Conservation (phyloP, 805 yeast species). For the Wickerhamomyces alni region DNA sequence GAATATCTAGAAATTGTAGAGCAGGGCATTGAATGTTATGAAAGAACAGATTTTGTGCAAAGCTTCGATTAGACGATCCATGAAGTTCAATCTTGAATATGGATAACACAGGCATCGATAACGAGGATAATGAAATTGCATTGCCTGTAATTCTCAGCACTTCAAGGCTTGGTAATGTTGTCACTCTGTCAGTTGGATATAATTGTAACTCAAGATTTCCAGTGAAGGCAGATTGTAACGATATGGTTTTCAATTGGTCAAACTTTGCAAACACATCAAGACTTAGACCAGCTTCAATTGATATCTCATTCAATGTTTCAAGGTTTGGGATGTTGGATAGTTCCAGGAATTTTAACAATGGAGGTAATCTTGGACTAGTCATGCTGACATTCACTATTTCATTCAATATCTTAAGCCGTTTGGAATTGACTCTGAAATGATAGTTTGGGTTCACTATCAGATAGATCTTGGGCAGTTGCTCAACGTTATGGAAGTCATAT, state of each 20-base stretch:
- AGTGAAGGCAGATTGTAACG: constrained; percentile 17
- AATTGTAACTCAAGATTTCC: constrained; percentile 7
- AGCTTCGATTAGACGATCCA: constrained; percentile 15
- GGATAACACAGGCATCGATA: constrained; percentile 9
- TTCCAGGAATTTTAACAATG: constrained; percentile 15
- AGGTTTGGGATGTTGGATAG: constrained; percentile 16
- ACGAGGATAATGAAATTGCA: constrained; percentile 9
- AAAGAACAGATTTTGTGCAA: constrained; percentile 10
- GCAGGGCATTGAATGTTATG: constrained; percentile 5
- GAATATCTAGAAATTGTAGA: not conserved
- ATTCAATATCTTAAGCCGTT: constrained; percentile 6
- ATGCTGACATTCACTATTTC: constrained; percentile 17
- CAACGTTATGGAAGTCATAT: constrained; percentile 11
- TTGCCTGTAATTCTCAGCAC: constrained; percentile 16
- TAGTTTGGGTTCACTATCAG: constrained; percentile 9
- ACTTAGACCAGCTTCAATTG: constrained; percentile 17
- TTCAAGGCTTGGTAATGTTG: constrained; percentile 5
- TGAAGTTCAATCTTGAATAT: constrained; percentile 9
- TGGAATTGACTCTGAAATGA: constrained; percentile 15
- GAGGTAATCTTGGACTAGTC: constrained; percentile 16
- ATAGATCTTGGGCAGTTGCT: constrained; percentile 13
- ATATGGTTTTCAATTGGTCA: constrained; percentile 7
- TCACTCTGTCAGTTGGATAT: not conserved
- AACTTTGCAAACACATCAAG: constrained; percentile 17
- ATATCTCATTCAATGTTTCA: constrained; percentile 10